Evolutionary conservation across 2,329 filamentous ascomycete genomes (phyloP).

Genomic region (Keithomyces neogunnii): DNA sequence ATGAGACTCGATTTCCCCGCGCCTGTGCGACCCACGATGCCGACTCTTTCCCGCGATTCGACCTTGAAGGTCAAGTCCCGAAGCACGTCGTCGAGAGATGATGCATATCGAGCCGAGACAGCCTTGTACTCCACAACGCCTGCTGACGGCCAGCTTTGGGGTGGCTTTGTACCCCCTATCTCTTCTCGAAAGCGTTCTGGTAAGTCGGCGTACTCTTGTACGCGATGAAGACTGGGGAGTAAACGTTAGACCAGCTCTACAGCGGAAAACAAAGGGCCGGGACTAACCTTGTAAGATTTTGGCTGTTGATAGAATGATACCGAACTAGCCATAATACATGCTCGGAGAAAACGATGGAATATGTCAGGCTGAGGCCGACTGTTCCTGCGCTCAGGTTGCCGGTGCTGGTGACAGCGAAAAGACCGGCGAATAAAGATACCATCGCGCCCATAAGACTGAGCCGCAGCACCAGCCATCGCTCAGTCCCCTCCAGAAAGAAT

Average conservation of each 20-base stretch:
- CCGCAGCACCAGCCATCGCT: slow-evolving; percentile 91
- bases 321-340: slow-evolving; percentile 95
- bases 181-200: slow-evolving; percentile 73
- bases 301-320: slow-evolving; percentile 88
- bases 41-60: slow-evolving; percentile 79
- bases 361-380: slow-evolving; percentile 87
- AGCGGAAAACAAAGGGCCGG: too few species aligned
- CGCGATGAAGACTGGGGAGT: too few species aligned
- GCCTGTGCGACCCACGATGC: slow-evolving; percentile 90
- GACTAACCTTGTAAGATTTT: slow-evolving; percentile 58
- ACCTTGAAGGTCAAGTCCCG: slow-evolving; percentile 82
- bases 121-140: too few species aligned
- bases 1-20: slow-evolving; percentile 95
- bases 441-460: slow-evolving; percentile 86
- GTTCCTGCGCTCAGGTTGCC: slow-evolving; percentile 82
- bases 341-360: slow-evolving; percentile 96
- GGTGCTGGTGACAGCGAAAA: slow-evolving; percentile 79
- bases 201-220: slow-evolving; percentile 54
- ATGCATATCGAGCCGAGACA: too few species aligned
- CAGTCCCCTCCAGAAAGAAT: slow-evolving; percentile 81
- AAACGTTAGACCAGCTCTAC: too few species aligned
- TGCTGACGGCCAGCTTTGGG: too few species aligned
- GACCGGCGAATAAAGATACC: slow-evolving; percentile 87
- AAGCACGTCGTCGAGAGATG: slow-evolving; percentile 67
- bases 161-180: slow-evolving; percentile 33